Conservation (phyloP, 2,329 filamentous ascomycete species). For the Rosellinia necatrix region DNA sequence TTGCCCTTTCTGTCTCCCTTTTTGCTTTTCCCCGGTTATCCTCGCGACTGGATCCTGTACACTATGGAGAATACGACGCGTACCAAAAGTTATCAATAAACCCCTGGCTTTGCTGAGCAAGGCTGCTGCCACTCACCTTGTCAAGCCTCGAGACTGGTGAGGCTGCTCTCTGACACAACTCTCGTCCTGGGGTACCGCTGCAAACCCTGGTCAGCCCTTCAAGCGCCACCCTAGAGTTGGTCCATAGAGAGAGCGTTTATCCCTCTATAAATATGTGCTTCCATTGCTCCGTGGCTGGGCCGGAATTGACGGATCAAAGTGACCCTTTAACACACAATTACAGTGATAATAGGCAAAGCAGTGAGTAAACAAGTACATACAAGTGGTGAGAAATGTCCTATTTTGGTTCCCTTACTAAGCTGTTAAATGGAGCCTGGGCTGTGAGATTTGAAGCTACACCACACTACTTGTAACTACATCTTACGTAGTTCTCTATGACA, state of each 20-base stretch:
- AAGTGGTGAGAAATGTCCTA: too few relatives aligned
- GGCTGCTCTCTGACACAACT: constrained; percentile 9
- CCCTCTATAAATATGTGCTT: constrained; percentile 9
- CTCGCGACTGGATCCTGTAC: background rate
- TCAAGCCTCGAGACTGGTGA: background rate
- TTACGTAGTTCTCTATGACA: too few relatives aligned
- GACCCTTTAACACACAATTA: too few relatives aligned
- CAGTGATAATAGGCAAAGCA: too few relatives aligned
- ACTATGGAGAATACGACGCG: constrained; percentile 2
- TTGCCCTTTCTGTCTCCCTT: too few relatives aligned
- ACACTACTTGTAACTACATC: too few relatives aligned
- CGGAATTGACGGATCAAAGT: constrained; percentile 5
- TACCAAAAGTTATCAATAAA: background rate
- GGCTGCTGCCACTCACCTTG: constrained; percentile 13
- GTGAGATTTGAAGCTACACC: too few relatives aligned
- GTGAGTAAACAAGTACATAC: too few relatives aligned
- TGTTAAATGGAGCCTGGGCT: too few relatives aligned
- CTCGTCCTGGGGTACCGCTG: constrained; percentile 13
- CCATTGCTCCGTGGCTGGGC: background rate
- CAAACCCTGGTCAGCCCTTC: constrained; percentile 1
- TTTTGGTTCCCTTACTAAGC: too few relatives aligned
- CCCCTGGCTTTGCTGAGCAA: constrained; percentile 2
- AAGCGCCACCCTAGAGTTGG: constrained; percentile 1
- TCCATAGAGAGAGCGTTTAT: background rate
- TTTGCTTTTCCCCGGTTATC: constrained; percentile 9